Evolutionary conservation across 2,329 filamentous ascomycete species (phyloP).

Genomic region (Corinectria fuckeliana): DNA sequence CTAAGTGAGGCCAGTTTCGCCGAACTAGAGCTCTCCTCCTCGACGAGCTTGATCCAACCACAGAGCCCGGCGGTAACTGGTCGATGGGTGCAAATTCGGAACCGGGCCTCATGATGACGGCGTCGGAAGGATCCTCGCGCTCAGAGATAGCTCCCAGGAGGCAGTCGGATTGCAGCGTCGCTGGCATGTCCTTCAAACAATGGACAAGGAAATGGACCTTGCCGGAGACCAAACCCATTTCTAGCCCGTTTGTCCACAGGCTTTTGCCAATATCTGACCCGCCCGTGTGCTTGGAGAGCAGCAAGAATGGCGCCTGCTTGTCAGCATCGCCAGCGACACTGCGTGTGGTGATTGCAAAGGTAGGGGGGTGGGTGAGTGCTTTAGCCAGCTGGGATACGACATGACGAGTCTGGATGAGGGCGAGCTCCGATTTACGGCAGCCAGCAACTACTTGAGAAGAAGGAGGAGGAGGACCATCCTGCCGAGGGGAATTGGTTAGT

Average conservation of each 20-base stretch:
- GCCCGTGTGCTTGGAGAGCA: background rate
- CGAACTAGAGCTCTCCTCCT: background rate
- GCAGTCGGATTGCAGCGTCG: background rate
- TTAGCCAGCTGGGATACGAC: background rate
- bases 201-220: background rate
- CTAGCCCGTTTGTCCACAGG: background rate
- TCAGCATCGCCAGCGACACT: background rate
- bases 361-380: background rate
- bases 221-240: background rate
- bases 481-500: background rate
- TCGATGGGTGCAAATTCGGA: background rate
- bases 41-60: background rate
- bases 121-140: background rate
- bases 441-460: background rate
- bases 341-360: background rate
- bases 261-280: background rate
- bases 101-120: background rate
- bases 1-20: background rate
- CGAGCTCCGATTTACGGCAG: background rate
- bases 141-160: background rate
- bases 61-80: background rate
- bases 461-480: background rate
- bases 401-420: background rate
- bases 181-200: background rate
- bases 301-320: background rate